phyloP scores from a whole-genome alignment of 768 basidiomycete genomes.

The Fomitopsis serialis region DNA sequence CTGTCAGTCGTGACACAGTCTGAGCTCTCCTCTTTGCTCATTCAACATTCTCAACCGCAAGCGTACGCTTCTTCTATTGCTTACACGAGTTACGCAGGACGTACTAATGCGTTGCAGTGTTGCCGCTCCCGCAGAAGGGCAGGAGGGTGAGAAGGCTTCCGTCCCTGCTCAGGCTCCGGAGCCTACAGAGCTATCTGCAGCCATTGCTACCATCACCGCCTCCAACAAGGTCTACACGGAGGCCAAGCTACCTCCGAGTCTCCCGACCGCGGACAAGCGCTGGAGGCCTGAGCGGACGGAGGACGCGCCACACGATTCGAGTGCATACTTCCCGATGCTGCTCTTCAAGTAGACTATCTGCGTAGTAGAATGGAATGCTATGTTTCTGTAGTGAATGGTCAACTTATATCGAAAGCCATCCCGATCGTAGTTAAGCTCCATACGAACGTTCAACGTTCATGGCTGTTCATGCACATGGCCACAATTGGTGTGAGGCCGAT shows the following conservation, averaged over 20 bases:
- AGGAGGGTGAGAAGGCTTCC: conserved; percentile 28
- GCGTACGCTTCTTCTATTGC: conserved; percentile 43
- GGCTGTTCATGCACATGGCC: too few relatives aligned
- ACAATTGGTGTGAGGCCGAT: too few relatives aligned
- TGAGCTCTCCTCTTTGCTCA: conserved; percentile 73
- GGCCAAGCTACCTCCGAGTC: conserved; percentile 63
- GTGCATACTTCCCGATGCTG: conserved; percentile 82
- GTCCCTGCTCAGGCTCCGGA: conserved; percentile 42
- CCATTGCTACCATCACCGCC: conserved; percentile 61
- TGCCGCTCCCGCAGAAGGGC: conserved; percentile 41
- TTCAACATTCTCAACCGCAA: conserved; percentile 66
- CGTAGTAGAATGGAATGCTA: background rate
- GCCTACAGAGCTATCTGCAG: conserved; percentile 60
- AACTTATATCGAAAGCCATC: too few relatives aligned
- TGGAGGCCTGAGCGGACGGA: conserved; percentile 73
- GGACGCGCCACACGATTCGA: conserved; percentile 77
- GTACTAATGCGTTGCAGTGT: conserved; percentile 36
- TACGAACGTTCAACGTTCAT: too few relatives aligned
- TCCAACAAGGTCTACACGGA: conserved; percentile 54
- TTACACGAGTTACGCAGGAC: conserved; percentile 1
- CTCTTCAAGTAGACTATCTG: conserved; percentile 33
- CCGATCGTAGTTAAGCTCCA: too few relatives aligned
- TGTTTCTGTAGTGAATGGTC: background rate
- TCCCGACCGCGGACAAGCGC: conserved; percentile 61
- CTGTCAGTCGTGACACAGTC: conserved; percentile 84